phyloP scores from a whole-genome alignment of 805 yeast genomes.

The Lachancea nothofagi region DNA sequence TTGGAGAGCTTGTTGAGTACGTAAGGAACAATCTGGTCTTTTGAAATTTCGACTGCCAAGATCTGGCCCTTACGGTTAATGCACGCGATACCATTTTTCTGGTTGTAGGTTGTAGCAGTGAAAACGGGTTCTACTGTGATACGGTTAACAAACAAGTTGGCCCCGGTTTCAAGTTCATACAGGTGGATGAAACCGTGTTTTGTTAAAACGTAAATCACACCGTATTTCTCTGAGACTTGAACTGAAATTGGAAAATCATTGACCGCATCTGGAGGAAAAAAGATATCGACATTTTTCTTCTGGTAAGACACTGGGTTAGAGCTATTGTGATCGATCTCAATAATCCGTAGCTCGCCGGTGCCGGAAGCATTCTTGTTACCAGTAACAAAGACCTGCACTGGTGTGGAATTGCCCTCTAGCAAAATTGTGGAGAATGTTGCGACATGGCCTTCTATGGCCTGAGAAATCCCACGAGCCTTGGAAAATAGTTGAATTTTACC shows the following conservation, averaged over 20 bases:
- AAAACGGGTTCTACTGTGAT: slow-evolving; percentile 94
- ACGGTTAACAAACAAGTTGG: slow-evolving; percentile 90
- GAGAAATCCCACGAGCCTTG: slow-evolving; percentile 84
- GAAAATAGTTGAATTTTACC: slow-evolving; percentile 94
- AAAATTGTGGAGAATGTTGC: slow-evolving; percentile 77
- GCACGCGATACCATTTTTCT: slow-evolving; percentile 79
- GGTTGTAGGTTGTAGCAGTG: slow-evolving; percentile 71
- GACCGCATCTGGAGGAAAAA: slow-evolving; percentile 93
- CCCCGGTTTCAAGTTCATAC: slow-evolving; percentile 89
- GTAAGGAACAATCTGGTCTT: slow-evolving; percentile 81
- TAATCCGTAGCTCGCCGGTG: slow-evolving; percentile 76
- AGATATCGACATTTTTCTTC: slow-evolving; percentile 87
- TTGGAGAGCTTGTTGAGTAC: slow-evolving; percentile 81
- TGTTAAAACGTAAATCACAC: slow-evolving; percentile 83
- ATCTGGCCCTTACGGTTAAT: slow-evolving; percentile 96
- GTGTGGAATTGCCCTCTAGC: slow-evolving; percentile 61
- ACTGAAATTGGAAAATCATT: slow-evolving; percentile 95
- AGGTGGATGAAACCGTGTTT: slow-evolving; percentile 95
- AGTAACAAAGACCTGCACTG: slow-evolving; percentile 85
- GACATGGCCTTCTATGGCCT: slow-evolving; percentile 97
- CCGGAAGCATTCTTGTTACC: slow-evolving; percentile 85
- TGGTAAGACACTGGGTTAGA: slow-evolving; percentile 68
- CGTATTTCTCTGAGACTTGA: slow-evolving; percentile 79
- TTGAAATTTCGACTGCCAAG: slow-evolving; percentile 82
- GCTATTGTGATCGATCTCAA: slow-evolving; percentile 92